Percentiles rank a stretch among this genome's conserved stretches.
Evolutionary conservation across 768 basidiomycete species (phyloP).

Genomic region (Podaxis carcinomalis): DNA sequence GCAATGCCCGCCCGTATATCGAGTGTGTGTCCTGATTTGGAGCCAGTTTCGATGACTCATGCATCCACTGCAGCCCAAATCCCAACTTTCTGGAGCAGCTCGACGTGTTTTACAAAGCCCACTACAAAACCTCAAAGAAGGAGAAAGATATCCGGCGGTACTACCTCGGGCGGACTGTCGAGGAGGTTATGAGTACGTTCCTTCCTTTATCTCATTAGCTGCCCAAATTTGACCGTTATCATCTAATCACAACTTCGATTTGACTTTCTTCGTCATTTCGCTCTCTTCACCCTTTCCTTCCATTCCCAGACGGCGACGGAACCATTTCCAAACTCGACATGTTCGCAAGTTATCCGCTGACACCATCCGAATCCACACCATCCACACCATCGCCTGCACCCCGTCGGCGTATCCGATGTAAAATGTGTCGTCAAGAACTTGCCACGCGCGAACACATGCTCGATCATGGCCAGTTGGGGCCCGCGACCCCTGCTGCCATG

Average conservation of each 20-base stretch:
- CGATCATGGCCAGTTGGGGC: slow-evolving; percentile 78
- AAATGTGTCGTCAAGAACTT: slow-evolving; percentile 86
- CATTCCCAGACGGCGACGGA: slow-evolving; percentile 66
- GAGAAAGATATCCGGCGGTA: slow-evolving; percentile 77
- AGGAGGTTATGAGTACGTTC: slow-evolving; percentile 74
- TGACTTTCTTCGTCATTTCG: not conserved
- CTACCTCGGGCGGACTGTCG: slow-evolving; percentile 73
- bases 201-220: slow-evolving; percentile 1
- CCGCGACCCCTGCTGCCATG: slow-evolving; percentile 51
- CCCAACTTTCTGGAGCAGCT: slow-evolving; percentile 78
- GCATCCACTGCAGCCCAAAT: slow-evolving; percentile 65
- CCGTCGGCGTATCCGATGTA: slow-evolving; percentile 74
- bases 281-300: not conserved
- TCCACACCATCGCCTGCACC: slow-evolving; percentile 43
- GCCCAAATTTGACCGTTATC: not conserved
- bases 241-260: not conserved
- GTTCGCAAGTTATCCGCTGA: slow-evolving; percentile 71
- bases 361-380: slow-evolving; percentile 57
- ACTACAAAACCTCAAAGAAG: slow-evolving; percentile 59
- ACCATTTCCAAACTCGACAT: slow-evolving; percentile 59
- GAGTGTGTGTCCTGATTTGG: slow-evolving; percentile 46
- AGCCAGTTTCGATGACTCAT: not conserved
- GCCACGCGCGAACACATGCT: slow-evolving; percentile 93
- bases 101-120: slow-evolving; percentile 70
- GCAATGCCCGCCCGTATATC: slow-evolving; percentile 58